phyloP scores from a whole-genome alignment of 768 basidiomycete species.

The Leucocoprinus leucothites region DNA sequence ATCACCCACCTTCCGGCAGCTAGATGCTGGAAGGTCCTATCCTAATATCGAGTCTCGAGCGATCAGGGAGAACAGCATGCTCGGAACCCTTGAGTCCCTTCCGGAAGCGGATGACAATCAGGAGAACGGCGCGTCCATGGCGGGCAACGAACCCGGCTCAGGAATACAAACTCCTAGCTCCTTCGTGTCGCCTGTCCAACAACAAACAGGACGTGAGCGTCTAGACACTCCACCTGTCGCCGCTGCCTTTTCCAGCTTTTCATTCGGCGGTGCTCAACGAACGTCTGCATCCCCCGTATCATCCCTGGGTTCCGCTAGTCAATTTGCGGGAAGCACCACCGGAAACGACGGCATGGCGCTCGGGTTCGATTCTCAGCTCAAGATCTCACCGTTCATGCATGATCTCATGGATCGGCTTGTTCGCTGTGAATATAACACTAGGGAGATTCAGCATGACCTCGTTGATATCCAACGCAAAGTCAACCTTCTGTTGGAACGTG shows the following conservation, averaged over 20 bases:
- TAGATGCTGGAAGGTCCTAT: conserved; percentile 43
- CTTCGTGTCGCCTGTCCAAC: conserved; percentile 34
- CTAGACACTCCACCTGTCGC: conserved; percentile 46
- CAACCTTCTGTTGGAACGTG: conserved; percentile 69
- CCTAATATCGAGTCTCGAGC: conserved; percentile 32
- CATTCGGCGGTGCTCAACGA: conserved; percentile 42
- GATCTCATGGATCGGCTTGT: conserved; percentile 74
- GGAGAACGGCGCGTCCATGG: conserved; percentile 18
- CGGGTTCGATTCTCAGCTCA: conserved; percentile 72
- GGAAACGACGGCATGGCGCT: conserved; percentile 38
- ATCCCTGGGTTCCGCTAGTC: conserved; percentile 72
- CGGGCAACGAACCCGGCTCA: conserved; percentile 18
- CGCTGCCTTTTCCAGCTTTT: conserved; percentile 31
- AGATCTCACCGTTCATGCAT: conserved; percentile 69
- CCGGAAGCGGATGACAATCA: conserved; percentile 51
- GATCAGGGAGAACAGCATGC: conserved; percentile 45
- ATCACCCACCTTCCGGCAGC: conserved; percentile 45
- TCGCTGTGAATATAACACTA: conserved; percentile 65
- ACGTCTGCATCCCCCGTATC: conserved; percentile 75
- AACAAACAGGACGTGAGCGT: conserved; percentile 28
- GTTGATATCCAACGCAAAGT: conserved; percentile 76
- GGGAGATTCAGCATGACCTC: conserved; percentile 73
- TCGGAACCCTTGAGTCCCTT: conserved; percentile 49
- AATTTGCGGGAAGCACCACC: conserved; percentile 28
- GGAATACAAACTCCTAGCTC: conserved; percentile 18